Base-by-base conservation (phyloP, 352 stramenopile species). In the Pythium scleroteichum region DNA sequence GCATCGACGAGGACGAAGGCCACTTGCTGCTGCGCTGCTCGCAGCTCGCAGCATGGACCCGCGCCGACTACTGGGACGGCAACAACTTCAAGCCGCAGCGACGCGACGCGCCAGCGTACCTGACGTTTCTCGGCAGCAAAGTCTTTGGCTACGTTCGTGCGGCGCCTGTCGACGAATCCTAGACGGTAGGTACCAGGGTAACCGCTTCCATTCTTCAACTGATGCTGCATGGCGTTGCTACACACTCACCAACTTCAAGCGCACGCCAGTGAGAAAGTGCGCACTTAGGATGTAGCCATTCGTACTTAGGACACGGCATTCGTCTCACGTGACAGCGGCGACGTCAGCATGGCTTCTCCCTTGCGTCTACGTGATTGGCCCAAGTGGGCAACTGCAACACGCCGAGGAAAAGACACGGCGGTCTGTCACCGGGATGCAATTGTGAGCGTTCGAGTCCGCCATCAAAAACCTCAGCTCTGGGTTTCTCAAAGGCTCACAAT, bases 121-220 rank as follows among this genome's bases (percentile, higher is more conserved):
- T 95, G 45, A 90, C 86, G n/a, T 95, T 95, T 50, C 70, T 95
- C 4, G 86, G 86, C 19, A 92, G 80, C 53, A 85, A 93, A 71
- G 48, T 67, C 20, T 94, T 95, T 67, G 84, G 75, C 12, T 84
- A 87, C 66, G 81, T 94, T 13, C 49, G 51, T 10, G n/a, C 14
- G 6, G 23, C 23, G 45, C 19, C 4, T 17, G 20, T 38, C 29
- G 45, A 51, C 20, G 45, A 7, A 33, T 20, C 16, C 19, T 3
- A 12, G n/a, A 12, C n/a, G 13, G 7, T 10, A 35, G n/a, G n/a
- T n/a, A n/a, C n/a, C n/a, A n/a, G n/a, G n/a, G n/a, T n/a, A n/a
- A n/a, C n/a, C n/a, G n/a, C n/a, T n/a, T n/a, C n/a, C n/a, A n/a
- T n/a, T 32, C 45, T 33, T 52, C 23, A 52, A 33, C 45, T 14